Evolutionary conservation across 768 basidiomycete species (phyloP).

Genomic region (Gautieria morchelliformis): DNA sequence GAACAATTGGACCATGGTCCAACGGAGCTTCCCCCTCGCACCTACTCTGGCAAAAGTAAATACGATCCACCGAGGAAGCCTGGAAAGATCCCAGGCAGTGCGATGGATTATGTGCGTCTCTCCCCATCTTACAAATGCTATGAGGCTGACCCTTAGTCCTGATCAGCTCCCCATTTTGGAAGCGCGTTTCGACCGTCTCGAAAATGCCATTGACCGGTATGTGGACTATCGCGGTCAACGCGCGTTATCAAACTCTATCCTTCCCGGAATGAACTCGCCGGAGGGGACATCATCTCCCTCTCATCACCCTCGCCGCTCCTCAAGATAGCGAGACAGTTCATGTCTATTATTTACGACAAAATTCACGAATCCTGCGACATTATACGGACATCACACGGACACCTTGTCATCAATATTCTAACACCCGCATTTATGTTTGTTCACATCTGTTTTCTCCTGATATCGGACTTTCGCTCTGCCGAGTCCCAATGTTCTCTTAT

Average conservation of each 20-base stretch:
- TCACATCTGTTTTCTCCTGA: no score
- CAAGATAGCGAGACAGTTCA: background rate
- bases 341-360: background rate
- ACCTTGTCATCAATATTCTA: no score
- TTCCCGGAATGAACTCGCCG: slow-evolving; percentile 6
- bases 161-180: slow-evolving; percentile 9
- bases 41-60: slow-evolving; percentile 8
- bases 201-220: slow-evolving; percentile 10
- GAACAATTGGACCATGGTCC: slow-evolving; percentile 9
- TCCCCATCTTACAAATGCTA: background rate
- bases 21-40: slow-evolving; percentile 12
- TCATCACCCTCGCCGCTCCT: background rate
- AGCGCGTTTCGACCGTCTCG: slow-evolving; percentile 10
- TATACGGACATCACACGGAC: no score
- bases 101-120: slow-evolving; percentile 10
- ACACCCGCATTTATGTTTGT: no score
- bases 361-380: background rate
- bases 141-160: background rate
- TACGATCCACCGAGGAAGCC: slow-evolving; percentile 9
- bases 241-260: slow-evolving; percentile 9
- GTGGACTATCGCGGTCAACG: slow-evolving; percentile 9
- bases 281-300: background rate
- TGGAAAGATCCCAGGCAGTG: slow-evolving; percentile 10
- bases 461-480: no score
- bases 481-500: no score